Conservation (phyloP, 2,329 filamentous ascomycete species). For the Botryotinia calthae region DNA sequence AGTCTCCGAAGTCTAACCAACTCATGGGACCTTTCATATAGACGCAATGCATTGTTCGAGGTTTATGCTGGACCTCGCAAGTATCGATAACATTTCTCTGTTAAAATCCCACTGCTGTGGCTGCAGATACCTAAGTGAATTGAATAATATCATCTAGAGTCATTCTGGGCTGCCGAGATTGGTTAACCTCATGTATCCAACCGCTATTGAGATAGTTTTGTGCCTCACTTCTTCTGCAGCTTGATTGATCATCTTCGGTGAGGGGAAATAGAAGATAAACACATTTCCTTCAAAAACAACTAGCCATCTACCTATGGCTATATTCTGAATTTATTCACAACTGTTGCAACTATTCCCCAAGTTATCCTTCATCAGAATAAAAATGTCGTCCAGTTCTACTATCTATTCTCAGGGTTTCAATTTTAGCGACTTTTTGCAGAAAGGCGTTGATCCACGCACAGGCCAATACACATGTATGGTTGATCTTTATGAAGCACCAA, state of each 20-base stretch:
- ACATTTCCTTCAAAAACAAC: not conserved
- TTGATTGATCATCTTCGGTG: too few species aligned
- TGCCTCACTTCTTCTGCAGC: not conserved
- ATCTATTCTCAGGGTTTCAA: conserved; percentile 19
- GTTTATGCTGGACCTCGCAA: not conserved
- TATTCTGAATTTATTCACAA: not conserved
- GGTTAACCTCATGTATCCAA: not conserved
- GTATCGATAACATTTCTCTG: not conserved
- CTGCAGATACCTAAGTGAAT: not conserved
- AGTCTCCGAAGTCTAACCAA: not conserved
- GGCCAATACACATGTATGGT: conserved; percentile 16
- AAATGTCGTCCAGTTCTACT: conserved; percentile 1
- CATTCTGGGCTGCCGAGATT: not conserved
- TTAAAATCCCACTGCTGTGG: not conserved
- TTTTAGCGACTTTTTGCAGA: conserved; percentile 11
- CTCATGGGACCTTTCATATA: too few species aligned
- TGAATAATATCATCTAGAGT: not conserved
- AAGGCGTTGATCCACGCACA: conserved; percentile 14
- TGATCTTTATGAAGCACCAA: conserved; percentile 11
- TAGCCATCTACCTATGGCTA: too few species aligned
- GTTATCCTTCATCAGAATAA: not conserved
- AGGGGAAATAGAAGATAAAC: not conserved
- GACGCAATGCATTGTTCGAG: not conserved
- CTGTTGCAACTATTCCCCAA: not conserved
- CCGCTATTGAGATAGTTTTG: too few species aligned